phyloP scores from a whole-genome alignment of 129 eudicot species.

The Scalesia atractyloides region DNA sequence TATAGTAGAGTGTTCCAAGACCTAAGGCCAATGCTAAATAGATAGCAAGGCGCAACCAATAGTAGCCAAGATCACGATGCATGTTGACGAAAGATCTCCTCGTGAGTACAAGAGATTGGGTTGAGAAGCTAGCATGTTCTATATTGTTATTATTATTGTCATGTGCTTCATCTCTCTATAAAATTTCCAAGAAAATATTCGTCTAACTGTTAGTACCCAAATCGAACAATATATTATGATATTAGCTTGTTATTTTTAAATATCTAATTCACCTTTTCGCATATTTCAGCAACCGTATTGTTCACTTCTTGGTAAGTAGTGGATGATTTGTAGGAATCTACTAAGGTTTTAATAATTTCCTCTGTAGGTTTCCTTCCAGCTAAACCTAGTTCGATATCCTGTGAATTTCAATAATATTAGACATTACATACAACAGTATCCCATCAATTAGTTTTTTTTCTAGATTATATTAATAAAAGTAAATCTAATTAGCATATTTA shows the following conservation, averaged over 20 bases:
- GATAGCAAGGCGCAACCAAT: constrained; percentile 65
- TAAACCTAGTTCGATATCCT: constrained; percentile 61
- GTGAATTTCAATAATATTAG: background rate
- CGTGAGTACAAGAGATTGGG: constrained; percentile 56
- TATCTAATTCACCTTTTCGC: constrained; percentile 40
- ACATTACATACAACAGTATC: too few species aligned
- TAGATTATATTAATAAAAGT: too few species aligned
- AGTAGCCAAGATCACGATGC: constrained; percentile 68
- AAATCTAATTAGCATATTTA: too few species aligned
- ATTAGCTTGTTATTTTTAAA: background rate
- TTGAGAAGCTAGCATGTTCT: constrained; percentile 48
- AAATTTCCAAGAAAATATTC: background rate
- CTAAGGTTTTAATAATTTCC: constrained; percentile 49
- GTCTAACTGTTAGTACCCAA: background rate
- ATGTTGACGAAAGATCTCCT: constrained; percentile 56
- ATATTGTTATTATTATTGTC: constrained; percentile 27
- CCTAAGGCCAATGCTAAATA: constrained; percentile 46
- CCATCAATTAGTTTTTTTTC: too few species aligned
- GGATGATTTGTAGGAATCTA: constrained; percentile 47
- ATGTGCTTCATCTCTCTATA: constrained; percentile 16
- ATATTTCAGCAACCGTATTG: constrained; percentile 37
- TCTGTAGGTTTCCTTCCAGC: constrained; percentile 32
- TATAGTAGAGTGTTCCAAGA: constrained; percentile 51
- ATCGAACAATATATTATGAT: background rate
- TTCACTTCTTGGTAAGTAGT: constrained; percentile 37